Base-by-base conservation (phyloP, 192 early-diverging fungal genomes). In the Entomortierella parvispora region DNA sequence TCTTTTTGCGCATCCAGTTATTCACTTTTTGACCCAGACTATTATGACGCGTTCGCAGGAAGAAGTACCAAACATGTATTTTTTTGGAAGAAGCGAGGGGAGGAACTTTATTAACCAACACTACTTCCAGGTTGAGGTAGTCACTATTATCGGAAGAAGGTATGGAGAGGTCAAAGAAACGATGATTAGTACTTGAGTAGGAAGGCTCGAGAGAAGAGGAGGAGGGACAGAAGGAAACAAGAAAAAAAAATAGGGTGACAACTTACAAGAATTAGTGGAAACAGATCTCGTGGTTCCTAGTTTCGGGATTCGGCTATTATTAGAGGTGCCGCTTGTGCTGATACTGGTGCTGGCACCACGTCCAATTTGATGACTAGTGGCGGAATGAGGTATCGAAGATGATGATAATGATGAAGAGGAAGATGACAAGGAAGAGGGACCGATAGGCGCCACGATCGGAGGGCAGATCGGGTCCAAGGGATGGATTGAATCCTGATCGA, bases 401-500 rank as follows among this genome's bases (percentile, higher is more conserved):
- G 37, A 40, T 40, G 40, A 59, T 1, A 20, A 26, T 23, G 57
- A 57, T 4, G 23, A 29, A 33, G 55, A 42, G 17, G 31, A 45
- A 45, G 44, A n/a, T n/a, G n/a, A n/a, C n/a, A n/a, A n/a, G n/a
- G n/a, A n/a, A n/a, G n/a, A n/a, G n/a, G n/a, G n/a, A 25, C 2
- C 23, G n/a, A n/a, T 22, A 5, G 43, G 2, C 29, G 52, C 11
- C 57, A 62, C n/a, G n/a, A n/a, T n/a, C n/a, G n/a, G n/a, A n/a
- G n/a, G n/a, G 45, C 4, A 34, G 23, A 10, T 45, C 4, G 69
- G 59, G 26, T 71, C 69, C 18, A 71, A 34, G 3, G 69, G 69
- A 33, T 71, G 69, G 32, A 71, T 49, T 2, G 69, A 57, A 3
- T 70, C 59, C 44, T 46, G 49, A 44, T 69, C 32, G 4, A 52